A percentile compares a stretch with the other conserved stretches of the same genome.
These are phyloP conservation scores for Termitomyces titanicus DNA, from an alignment of 768 basidiomycete genomes.

Conservation along the genomic window DNA sequence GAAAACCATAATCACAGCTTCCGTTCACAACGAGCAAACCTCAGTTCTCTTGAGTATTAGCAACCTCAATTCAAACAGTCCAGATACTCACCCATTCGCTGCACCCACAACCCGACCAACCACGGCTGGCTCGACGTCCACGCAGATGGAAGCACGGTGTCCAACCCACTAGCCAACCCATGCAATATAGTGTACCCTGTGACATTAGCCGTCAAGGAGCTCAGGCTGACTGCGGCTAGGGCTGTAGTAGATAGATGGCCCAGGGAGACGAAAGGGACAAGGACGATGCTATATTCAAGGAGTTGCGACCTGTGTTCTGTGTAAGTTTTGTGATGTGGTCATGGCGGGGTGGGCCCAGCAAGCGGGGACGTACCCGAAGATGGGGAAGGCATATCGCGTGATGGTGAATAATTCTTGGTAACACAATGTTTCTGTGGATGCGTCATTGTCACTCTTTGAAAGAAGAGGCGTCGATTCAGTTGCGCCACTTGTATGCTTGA, in stretches of 20 bases:
- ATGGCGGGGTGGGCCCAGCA: background rate
- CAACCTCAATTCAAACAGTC: background rate
- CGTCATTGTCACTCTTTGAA: background rate
- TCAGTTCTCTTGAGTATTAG: background rate
- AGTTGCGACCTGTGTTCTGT: conserved; percentile 53
- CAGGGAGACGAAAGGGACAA: conserved; percentile 80
- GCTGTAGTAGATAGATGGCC: conserved; percentile 88
- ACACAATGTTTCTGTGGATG: background rate
- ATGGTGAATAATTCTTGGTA: conserved; percentile 1
- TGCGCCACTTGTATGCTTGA: background rate
- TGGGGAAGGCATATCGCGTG: background rate
- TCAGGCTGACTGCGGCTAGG: conserved; percentile 76
- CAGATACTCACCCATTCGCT: conserved; percentile 65
- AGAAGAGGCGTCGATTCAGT: conserved; percentile 4
- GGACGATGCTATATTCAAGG: conserved; percentile 79
- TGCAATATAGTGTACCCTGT: conserved; percentile 76
- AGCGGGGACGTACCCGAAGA: background rate
- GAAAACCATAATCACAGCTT: conserved; percentile 58
- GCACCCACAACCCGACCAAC: conserved; percentile 87
- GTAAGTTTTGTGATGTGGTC: background rate
- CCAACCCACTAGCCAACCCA: conserved; percentile 78
- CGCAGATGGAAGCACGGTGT: conserved; percentile 91
- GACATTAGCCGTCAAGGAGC: conserved; percentile 67
- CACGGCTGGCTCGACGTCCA: conserved; percentile 86
- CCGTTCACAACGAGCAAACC: background rate